Evolutionary conservation across 2,329 filamentous ascomycete species (phyloP), one percentile per base, ranked within the genome.

Genomic region (Sarocladium oryzae): DNA sequence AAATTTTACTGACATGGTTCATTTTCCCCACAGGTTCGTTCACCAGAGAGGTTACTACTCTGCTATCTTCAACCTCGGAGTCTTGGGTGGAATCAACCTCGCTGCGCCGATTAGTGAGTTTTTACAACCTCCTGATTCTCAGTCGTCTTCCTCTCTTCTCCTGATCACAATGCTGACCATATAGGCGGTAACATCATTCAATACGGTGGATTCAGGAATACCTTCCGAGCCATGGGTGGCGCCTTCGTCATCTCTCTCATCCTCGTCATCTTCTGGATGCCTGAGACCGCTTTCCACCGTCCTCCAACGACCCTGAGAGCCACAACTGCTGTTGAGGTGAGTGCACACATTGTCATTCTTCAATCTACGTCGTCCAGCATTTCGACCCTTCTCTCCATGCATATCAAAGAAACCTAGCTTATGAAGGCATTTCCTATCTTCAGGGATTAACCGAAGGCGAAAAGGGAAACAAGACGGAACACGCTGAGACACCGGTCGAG

Each of bases 251-350:
- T 72, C 5, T 57, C 66, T 5, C 52, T 69, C 1, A 58, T 71
- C 50, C 54, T 71, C 51, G 66, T 66, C 4, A 62, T 71, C 48
- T 63, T 72, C 54, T 71, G 67, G 59, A 71, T 71, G 69, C 69
- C 69, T 5, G 69, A 71, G 52, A 66, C 68, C 0, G 67, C 69
- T 1, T 71, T 62, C 54, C 55, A 58, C 28, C 57, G 67, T 16
- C n/a, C 40, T 21, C 26, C 26, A 4, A 30, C 28, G 23, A 45
- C 24, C 18, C 40, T 45, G 40, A 45, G 16, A 21, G 18, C 40
- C 28, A 23, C n/a, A 30, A 16, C 23, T 28, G 7, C 18, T 30
- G 40, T 10, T 23, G 10, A 45, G 40, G 40, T 45, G 28, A 10
- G 40, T 45, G n/a, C n/a, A 30, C 10, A 45, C 7, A 26, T 8